phyloP scores from a whole-genome alignment of 2,329 filamentous ascomycete genomes.

The Fusarium neocosmosporiellum region DNA sequence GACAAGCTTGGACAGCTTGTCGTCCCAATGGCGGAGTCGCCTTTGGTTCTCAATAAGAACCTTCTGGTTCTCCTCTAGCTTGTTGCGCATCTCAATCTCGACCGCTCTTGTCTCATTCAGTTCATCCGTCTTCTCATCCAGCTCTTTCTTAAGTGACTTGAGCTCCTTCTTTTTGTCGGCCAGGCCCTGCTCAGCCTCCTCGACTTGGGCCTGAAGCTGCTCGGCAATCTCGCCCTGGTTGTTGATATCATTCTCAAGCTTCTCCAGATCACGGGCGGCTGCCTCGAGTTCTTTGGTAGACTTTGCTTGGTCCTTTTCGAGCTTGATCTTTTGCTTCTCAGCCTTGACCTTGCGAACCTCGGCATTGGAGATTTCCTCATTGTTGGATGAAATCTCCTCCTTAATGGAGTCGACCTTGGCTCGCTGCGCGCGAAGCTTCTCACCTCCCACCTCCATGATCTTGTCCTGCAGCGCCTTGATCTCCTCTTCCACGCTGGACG shows the following conservation, averaged over 20 bases:
- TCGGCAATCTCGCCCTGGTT: constrained; percentile 82
- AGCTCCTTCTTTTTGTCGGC: constrained; percentile 85
- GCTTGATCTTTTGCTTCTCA: constrained; percentile 89
- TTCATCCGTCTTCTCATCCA: constrained; percentile 87
- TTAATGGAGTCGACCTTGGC: constrained; percentile 91
- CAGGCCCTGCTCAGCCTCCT: constrained; percentile 84
- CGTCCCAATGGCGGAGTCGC: constrained; percentile 85
- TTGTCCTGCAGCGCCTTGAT: constrained; percentile 94
- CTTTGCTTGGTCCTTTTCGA: constrained; percentile 84
- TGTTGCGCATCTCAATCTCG: constrained; percentile 99
- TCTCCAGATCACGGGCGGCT: constrained; percentile 78
- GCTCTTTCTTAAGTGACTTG: constrained; percentile 80
- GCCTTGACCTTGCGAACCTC: constrained; percentile 93
- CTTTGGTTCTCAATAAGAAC: constrained; percentile 87
- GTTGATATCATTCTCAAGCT: constrained; percentile 80
- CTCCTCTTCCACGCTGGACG: constrained; percentile 89
- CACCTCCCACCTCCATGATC: constrained; percentile 98
- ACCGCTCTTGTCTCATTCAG: constrained; percentile 88
- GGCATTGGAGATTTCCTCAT: constrained; percentile 84
- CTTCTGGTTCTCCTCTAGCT: constrained; percentile 96
- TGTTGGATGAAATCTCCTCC: constrained; percentile 82
- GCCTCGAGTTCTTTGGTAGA: constrained; percentile 82
- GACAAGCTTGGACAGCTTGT: constrained; percentile 85
- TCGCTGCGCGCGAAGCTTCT: constrained; percentile 89
- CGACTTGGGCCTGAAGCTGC: constrained; percentile 76